Conservation (phyloP, 441 rosid species). For the Gossypium lobatum region DNA sequence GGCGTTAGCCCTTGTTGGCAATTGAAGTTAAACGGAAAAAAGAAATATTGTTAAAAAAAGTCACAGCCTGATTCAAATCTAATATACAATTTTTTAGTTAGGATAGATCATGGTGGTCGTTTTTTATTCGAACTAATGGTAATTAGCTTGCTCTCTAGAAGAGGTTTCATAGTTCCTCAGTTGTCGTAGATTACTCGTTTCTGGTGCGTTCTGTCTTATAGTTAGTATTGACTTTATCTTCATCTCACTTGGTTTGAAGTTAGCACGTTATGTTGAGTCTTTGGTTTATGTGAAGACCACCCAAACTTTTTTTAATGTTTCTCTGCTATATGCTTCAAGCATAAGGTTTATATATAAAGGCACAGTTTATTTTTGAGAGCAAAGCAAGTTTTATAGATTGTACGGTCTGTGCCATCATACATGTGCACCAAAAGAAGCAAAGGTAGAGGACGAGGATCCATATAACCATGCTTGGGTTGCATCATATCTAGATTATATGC, state of each 20-base stretch:
- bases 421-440: background rate
- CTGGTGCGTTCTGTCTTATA: background rate
- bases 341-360: background rate
- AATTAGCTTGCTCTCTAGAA: slow-evolving; percentile 1
- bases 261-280: background rate
- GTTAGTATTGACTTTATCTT: background rate
- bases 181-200: background rate
- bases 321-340: background rate
- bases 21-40: background rate
- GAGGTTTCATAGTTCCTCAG: background rate
- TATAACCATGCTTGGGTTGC: background rate
- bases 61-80: background rate
- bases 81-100: background rate
- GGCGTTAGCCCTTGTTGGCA: background rate
- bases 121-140: background rate
- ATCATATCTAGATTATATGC: background rate
- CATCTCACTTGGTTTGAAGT: background rate
- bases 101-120: background rate
- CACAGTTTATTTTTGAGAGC: background rate
- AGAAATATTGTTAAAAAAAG: background rate
- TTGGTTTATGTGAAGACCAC: background rate
- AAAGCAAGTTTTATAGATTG: background rate
- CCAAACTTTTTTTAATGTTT: background rate
- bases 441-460: background rate
- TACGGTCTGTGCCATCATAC: background rate